Conservation (phyloP, 768 basidiomycete genomes). For the Leucosporidium yakuticum region DNA sequence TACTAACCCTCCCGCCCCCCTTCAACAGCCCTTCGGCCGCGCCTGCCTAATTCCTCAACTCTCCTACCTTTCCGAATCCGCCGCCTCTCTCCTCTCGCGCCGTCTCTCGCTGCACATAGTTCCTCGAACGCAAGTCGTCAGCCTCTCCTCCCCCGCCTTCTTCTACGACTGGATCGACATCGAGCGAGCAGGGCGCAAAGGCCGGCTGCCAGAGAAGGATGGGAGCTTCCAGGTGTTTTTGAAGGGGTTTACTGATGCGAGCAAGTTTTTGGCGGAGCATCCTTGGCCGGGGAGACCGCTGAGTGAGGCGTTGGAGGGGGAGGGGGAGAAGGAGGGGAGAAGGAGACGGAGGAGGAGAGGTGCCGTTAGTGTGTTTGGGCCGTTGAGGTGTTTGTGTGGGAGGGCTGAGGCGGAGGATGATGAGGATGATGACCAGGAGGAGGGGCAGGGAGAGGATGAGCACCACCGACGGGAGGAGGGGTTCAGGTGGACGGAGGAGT, state of each 20-base stretch:
- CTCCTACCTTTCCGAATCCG: conserved; percentile 83
- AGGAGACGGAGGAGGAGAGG: conserved; percentile 7
- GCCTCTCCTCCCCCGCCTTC: conserved; percentile 79
- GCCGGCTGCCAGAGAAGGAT: conserved; percentile 75
- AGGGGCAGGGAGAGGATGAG: conserved; percentile 63
- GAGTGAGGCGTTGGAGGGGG: too few species aligned
- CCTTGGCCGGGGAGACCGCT: conserved; percentile 63
- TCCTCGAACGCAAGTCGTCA: conserved; percentile 75
- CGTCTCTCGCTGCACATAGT: conserved; percentile 72
- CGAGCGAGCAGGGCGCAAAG: conserved; percentile 48
- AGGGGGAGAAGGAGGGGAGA: too few species aligned
- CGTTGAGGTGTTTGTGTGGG: conserved; percentile 57
- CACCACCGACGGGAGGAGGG: conserved; percentile 41
- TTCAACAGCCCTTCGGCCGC: conserved; percentile 63
- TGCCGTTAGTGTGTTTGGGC: background rate
- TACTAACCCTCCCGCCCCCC: conserved; percentile 77
- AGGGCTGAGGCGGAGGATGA: conserved; percentile 67
- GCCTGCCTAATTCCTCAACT: conserved; percentile 80
- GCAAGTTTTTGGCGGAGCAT: conserved; percentile 75
- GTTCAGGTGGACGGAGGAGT: conserved; percentile 61
- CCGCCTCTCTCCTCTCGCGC: conserved; percentile 73
- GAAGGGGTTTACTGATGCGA: conserved; percentile 76
- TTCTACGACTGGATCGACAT: conserved; percentile 90
- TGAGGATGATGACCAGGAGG: conserved; percentile 58
- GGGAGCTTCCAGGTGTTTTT: conserved; percentile 87